These are phyloP conservation scores for Linaria vulgaris DNA, from an alignment of 257 asterid genomes.

Conservation along the genomic window DNA sequence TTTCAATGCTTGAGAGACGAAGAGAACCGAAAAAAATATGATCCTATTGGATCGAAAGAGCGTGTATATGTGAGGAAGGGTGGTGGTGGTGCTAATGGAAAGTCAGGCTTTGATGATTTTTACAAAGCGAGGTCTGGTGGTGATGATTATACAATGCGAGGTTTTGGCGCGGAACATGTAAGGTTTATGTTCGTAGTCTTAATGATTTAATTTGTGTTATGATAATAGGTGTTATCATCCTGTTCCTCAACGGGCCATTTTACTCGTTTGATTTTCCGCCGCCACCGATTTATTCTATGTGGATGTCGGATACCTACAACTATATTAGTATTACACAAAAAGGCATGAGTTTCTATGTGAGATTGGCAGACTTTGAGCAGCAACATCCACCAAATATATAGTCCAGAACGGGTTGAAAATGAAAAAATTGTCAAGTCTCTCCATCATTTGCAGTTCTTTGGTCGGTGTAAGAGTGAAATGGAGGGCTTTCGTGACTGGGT, in stretches of 20 bases:
- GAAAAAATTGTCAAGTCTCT: conserved; percentile 69
- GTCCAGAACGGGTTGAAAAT: conserved; percentile 50
- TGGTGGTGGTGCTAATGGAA: conserved; percentile 44
- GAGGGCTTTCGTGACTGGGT: conserved; percentile 93
- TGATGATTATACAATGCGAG: conserved; percentile 83
- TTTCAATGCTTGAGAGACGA: conserved; percentile 43
- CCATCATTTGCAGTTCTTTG: conserved; percentile 58
- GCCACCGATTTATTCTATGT: conserved; percentile 69
- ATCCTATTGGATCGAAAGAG: conserved; percentile 72
- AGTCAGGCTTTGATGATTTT: conserved; percentile 74
- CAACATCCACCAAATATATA: conserved; percentile 66
- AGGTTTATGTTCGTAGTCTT: too few relatives aligned
- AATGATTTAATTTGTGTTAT: too few relatives aligned
- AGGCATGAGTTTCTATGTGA: conserved; percentile 79
- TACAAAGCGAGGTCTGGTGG: too few relatives aligned
- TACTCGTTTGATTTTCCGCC: too few relatives aligned
- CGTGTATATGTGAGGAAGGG: conserved; percentile 57
- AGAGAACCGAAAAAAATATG: conserved; percentile 69
- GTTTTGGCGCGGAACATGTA: conserved; percentile 48
- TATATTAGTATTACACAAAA: conserved; percentile 53
- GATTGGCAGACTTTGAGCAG: conserved; percentile 62
- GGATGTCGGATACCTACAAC: conserved; percentile 51
- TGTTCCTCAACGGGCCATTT: too few relatives aligned
- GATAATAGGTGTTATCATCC: too few relatives aligned
- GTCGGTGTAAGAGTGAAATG: conserved; percentile 75